A percentile compares a stretch with the other conserved stretches of the same genome.
Conservation (phyloP, 2,329 filamentous ascomycete species). For the Nigrospora oryzae region DNA sequence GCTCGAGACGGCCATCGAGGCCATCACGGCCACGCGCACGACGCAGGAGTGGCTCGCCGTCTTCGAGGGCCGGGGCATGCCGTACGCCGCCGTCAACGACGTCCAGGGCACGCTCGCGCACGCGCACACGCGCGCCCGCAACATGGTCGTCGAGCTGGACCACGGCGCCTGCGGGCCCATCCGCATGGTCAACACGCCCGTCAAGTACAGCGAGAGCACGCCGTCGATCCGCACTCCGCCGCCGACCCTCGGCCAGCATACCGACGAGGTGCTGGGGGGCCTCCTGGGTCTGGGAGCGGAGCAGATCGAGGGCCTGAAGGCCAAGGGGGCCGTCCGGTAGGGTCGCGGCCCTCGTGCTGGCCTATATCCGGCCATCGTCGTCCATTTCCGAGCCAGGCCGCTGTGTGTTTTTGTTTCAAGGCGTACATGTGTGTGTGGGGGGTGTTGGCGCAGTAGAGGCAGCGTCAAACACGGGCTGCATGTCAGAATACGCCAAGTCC, state of each 20-base stretch:
- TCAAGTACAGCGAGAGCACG: constrained; percentile 82
- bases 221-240: constrained; percentile 71
- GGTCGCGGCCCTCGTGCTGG: neutral
- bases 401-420: no score
- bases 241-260: constrained; percentile 82
- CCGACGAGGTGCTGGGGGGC: constrained; percentile 62
- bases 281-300: constrained; percentile 51
- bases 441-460: no score
- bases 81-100: constrained; percentile 92
- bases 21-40: constrained; percentile 64
- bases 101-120: constrained; percentile 78
- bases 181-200: constrained; percentile 85
- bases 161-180: constrained; percentile 78
- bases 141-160: constrained; percentile 84
- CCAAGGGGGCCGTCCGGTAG: constrained; percentile 57
- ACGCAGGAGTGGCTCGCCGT: constrained; percentile 82
- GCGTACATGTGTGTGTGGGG: no score
- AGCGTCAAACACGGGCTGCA: no score
- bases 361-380: neutral
- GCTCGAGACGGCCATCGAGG: constrained; percentile 73
- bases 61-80: constrained; percentile 87
- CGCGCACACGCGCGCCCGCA: constrained; percentile 72
- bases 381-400: no score
- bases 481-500: no score
- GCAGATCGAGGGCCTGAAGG: constrained; percentile 54